Percentiles rank a stretch among this genome's conserved stretches.
phyloP scores from a whole-genome alignment of 169 alveolate genomes.

The Cryptosporidium sp. region DNA sequence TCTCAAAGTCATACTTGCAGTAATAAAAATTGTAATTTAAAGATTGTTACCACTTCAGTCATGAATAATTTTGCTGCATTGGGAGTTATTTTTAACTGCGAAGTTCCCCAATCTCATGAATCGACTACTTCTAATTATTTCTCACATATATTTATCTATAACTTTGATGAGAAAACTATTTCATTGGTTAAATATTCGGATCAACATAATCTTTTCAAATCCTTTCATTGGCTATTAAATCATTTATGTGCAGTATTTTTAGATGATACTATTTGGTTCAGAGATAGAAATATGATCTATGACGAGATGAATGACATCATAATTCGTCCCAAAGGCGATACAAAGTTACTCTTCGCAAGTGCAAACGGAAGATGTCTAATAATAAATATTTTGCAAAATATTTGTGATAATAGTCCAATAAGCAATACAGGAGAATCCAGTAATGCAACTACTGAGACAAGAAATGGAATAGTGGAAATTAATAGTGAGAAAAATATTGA shows the following conservation, averaged over 20 bases:
- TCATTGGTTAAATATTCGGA: conserved; percentile 17
- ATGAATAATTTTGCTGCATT: conserved; percentile 14
- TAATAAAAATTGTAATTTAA: neutral
- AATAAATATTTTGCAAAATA: conserved; percentile 8
- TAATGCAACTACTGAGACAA: neutral
- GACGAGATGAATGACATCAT: conserved; percentile 18
- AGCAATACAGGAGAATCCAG: neutral
- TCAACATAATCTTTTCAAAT: conserved; percentile 1
- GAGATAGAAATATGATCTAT: neutral
- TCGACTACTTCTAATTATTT: neutral
- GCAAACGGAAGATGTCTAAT: conserved; percentile 44
- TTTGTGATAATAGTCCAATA: neutral
- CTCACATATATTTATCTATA: conserved; percentile 29
- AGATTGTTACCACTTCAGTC: neutral
- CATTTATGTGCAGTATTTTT: conserved; percentile 35
- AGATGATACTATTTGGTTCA: conserved; percentile 58
- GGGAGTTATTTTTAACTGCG: conserved; percentile 65
- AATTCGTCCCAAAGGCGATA: conserved; percentile 68
- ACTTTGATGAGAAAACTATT: neutral
- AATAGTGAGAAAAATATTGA: neutral
- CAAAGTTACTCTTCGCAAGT: conserved; percentile 21
- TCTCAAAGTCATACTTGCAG: conserved; percentile 24
- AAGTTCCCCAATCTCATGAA: neutral
- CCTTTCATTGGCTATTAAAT: conserved; percentile 15
- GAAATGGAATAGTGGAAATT: neutral